Base-by-base conservation (phyloP, 2,329 filamentous ascomycete species). In the Plectosphaerella cucumerina region DNA sequence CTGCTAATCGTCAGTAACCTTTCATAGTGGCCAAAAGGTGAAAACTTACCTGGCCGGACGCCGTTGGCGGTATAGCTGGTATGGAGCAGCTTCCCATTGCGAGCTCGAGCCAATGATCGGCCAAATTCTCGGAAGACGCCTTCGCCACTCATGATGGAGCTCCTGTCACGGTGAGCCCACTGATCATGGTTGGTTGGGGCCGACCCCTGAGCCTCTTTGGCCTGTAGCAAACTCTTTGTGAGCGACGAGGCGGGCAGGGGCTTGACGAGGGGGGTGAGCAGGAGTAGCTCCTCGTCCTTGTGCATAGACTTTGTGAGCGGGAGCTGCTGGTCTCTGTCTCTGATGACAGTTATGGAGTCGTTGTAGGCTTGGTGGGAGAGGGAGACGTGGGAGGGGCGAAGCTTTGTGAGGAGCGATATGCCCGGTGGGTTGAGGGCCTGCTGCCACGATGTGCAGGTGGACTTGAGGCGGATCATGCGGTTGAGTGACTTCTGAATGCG, bases 51-150 rank as follows among this genome's bases (percentile, higher is more conserved):
- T 65, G 92, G 92, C 35, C 92, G 81, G 3, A 97, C 86, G 14
- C 92, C 92, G 59, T 96, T 96, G 1, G 91, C 89, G 0, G 93
- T 97, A 64, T 97, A 97, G 12, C 92, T 97, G 1, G 93, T 96
- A 66, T 97, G 91, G 15, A 97, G 74, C 6, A 97, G 82, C 61
- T 94, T 89, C 18, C 92, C 90, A 59, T 89, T 90, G 20, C 92
- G 79, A 57, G 91, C 88, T 48, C 93, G 81, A 11, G 93, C 92
- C n/a, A 97, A 73, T 6, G 89, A 90, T 59, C 90, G 83, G 1
- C 93, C 93, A 21, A 97, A 78, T 64, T 96, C 91, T 59, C 90
- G 81, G 61, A 97, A 97, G 0, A 97, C 91, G 26, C 89, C 86
- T 69, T 97, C 93, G 23, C 93, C 93, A 58, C 89, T 96, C 86